Evolutionary conservation across 2,329 filamentous ascomycete genomes (phyloP).

Genomic region (Phaeoacremonium minimum): DNA sequence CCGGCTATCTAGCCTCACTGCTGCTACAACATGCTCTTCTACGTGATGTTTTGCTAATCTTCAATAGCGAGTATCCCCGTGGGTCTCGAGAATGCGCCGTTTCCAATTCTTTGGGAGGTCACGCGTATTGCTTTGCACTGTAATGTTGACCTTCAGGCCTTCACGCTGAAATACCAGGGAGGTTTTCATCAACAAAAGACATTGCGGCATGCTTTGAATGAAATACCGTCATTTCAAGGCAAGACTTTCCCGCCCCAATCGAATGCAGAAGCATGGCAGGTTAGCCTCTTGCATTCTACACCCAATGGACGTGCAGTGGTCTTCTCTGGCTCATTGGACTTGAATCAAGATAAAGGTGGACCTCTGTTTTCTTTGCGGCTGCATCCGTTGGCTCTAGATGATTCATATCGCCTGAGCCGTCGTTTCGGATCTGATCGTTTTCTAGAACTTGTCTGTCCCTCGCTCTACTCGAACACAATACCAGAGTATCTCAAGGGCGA

Average conservation of each 20-base stretch:
- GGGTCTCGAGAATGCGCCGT: slow-evolving; percentile 36
- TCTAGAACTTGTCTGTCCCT: slow-evolving; percentile 49
- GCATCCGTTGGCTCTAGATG: slow-evolving; percentile 41
- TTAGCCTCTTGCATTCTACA: slow-evolving; percentile 31
- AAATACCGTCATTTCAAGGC: slow-evolving; percentile 38
- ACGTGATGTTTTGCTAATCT: slow-evolving; percentile 4
- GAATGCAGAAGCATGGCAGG: slow-evolving; percentile 38
- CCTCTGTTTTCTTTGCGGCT: slow-evolving; percentile 42
- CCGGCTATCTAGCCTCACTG: no score
- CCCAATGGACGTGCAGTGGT: slow-evolving; percentile 30
- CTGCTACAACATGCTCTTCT: no score
- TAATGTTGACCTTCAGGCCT: slow-evolving; percentile 28
- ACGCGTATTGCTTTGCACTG: slow-evolving; percentile 43
- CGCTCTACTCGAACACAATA: slow-evolving; percentile 23
- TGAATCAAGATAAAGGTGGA: slow-evolving; percentile 24
- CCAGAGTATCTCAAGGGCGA: slow-evolving; percentile 23
- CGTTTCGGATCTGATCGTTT: slow-evolving; percentile 57
- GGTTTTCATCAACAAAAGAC: slow-evolving; percentile 35
- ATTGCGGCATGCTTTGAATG: slow-evolving; percentile 41
- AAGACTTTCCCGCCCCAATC: slow-evolving; percentile 45
- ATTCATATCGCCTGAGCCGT: slow-evolving; percentile 46
- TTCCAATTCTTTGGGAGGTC: slow-evolving; percentile 49
- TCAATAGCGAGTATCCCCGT: slow-evolving; percentile 30
- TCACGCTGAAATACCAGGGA: slow-evolving; percentile 30
- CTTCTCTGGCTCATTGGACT: slow-evolving; percentile 36